Conservation (phyloP, 176 grass and related monocot species). For the Secale cereale region DNA sequence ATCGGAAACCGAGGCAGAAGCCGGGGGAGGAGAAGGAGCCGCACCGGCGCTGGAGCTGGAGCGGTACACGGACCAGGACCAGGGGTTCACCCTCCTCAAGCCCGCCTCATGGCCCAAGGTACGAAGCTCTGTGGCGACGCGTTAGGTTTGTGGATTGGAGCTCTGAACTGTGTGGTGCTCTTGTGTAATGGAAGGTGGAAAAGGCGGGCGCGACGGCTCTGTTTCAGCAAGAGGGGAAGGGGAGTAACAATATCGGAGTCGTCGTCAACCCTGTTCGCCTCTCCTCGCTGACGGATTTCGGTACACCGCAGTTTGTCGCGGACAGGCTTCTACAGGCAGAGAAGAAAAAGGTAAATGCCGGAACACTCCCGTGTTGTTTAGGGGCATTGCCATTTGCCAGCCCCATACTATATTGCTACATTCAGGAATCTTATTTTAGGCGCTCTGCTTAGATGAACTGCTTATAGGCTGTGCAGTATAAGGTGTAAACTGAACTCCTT, state of each 20-base stretch:
- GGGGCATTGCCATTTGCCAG: neutral
- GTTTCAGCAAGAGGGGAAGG: constrained; percentile 71
- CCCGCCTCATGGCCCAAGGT: constrained; percentile 82
- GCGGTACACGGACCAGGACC: constrained; percentile 50
- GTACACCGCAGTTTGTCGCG: constrained; percentile 78
- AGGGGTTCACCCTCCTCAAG: constrained; percentile 79
- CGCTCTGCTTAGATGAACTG: neutral
- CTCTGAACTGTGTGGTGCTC: neutral
- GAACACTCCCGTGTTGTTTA: neutral
- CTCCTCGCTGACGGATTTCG: constrained; percentile 74
- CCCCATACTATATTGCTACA: neutral
- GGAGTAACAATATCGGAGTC: constrained; percentile 79
- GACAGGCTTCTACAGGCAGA: constrained; percentile 87
- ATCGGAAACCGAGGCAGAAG: neutral
- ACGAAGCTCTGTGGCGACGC: neutral
- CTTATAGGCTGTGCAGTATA: neutral
- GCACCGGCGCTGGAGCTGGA: constrained; percentile 27
- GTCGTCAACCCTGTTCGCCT: constrained; percentile 85
- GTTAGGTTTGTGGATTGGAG: neutral
- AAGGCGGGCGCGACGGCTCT: constrained; percentile 78
- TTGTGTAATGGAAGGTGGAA: constrained; percentile 60
- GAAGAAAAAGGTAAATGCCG: constrained; percentile 67
- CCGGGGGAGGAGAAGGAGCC: neutral
- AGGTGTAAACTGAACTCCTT: neutral
- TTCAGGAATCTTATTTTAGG: neutral